These are phyloP conservation scores for Thermochaetoides thermophila DNA, from an alignment of 495 filamentous ascomycete genomes.

Conservation along the genomic window DNA sequence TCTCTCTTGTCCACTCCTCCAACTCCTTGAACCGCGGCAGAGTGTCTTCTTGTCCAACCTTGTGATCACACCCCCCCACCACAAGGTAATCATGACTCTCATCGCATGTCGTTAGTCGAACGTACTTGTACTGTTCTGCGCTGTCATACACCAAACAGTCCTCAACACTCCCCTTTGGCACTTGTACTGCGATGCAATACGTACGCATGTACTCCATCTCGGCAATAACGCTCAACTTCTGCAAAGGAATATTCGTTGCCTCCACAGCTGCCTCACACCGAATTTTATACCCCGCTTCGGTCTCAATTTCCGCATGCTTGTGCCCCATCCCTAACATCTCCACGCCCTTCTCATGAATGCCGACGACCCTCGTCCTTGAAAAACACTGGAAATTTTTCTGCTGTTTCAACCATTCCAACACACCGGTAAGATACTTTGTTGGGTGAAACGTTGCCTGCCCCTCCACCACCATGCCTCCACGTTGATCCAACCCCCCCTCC, in stretches of 20 bases:
- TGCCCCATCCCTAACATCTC: slow-evolving; percentile 21
- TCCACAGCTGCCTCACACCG: slow-evolving; percentile 34
- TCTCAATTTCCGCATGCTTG: slow-evolving; percentile 28
- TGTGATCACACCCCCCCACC: slow-evolving; percentile 45
- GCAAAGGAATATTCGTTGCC: slow-evolving; percentile 41
- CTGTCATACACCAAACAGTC: slow-evolving; percentile 43
- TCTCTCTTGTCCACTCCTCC: slow-evolving; percentile 35
- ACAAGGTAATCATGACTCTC: slow-evolving; percentile 41
- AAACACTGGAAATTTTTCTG: slow-evolving; percentile 40
- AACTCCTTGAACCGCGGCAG: slow-evolving; percentile 28
- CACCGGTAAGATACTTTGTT: slow-evolving; percentile 37
- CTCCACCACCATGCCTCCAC: slow-evolving; percentile 29
- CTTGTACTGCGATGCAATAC: slow-evolving; percentile 43
- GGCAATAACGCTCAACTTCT: slow-evolving; percentile 36
- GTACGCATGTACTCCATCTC: slow-evolving; percentile 36
- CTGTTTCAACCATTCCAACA: slow-evolving; percentile 33
- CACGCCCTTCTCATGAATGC: slow-evolving; percentile 32
- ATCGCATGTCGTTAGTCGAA: slow-evolving; percentile 35
- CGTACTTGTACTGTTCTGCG: slow-evolving; percentile 39
- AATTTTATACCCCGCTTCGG: slow-evolving; percentile 31
- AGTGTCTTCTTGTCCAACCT: slow-evolving; percentile 40
- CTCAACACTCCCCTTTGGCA: slow-evolving; percentile 34
- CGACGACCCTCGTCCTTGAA: slow-evolving; percentile 33
- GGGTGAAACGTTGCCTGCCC: slow-evolving; percentile 46
- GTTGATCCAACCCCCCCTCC: slow-evolving; percentile 34